Base-by-base conservation (phyloP, 2,329 filamentous ascomycete genomes). In the Fusarium cyanostomum region DNA sequence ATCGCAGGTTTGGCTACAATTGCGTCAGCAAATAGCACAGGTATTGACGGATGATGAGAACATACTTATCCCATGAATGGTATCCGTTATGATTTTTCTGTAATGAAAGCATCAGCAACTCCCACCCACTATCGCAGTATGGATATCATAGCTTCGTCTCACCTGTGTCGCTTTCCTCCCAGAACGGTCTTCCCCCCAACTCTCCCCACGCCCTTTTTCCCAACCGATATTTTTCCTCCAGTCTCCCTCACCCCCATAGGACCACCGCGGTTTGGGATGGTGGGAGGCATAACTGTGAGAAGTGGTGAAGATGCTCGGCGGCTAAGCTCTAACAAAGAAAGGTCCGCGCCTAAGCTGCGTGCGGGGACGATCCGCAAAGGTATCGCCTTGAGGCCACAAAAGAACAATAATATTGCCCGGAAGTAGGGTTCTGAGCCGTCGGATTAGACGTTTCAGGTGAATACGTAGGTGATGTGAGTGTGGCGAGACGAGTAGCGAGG, bases 1-100 rank as follows among this genome's bases (percentile, higher is more conserved):
- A 86, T 86, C 12, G 80, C 82, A 6, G 80, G 79, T 61, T 86
- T 86, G 2, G 84, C 84, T 85, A 52, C 34, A 52, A 4, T 9
- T 8, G 10, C 39, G 46, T 64, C 45, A 66, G 54, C 27, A 45
- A 41, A 9, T 3, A 24, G 10, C 18, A n/a, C 8, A 35, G 4
- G 10, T 2, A 24, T 24, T 24, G 18, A 27, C 24, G 6, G 15
- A 15, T 26, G 11, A 21, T n/a, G 21, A 43, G 5, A 45, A 78
- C 82, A 67, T 76, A 84, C 84, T 86, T 15, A 87, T 79, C 0
- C 82, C 84, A 0, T 69, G 50, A 8, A 87, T 80, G 0, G 71
- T 79, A 33, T 86, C 84, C 13, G 74, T 78, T 0, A 79, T 28
- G 0, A 85, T 71, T 56, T 85, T 86, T 0, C 84, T 84, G 8